Conservation (phyloP, 139 green algal genomes). For the Haematococcus sp. region DNA sequence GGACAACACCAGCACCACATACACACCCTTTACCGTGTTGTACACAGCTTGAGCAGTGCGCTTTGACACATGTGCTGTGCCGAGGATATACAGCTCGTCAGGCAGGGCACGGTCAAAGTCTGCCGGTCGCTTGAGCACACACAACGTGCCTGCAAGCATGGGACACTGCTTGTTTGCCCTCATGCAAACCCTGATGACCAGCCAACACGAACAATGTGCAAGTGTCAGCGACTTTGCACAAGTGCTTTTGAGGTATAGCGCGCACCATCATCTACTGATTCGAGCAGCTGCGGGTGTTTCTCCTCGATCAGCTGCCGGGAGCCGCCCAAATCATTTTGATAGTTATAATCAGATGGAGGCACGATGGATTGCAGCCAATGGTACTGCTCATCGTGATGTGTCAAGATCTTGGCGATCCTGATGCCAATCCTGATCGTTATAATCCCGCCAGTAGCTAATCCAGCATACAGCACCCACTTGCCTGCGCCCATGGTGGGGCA, state of each 20-base stretch:
- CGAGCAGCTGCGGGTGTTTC: background rate
- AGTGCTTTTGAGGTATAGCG: background rate
- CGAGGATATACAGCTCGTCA: slow-evolving; percentile 5
- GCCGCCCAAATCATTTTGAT: background rate
- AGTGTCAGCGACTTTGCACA: background rate
- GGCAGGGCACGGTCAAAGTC: slow-evolving; percentile 8
- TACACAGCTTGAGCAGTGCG: background rate
- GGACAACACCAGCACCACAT: no score
- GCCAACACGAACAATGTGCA: background rate
- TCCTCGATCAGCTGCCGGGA: background rate
- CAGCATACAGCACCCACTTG: no score
- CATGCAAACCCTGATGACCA: background rate
- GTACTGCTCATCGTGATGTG: no score
- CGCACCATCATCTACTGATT: background rate
- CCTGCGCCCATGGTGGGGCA: no score
- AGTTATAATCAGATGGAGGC: background rate
- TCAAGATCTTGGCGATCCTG: no score
- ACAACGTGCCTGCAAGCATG: background rate
- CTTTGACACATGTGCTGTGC: slow-evolving; percentile 2
- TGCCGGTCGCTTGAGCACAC: background rate
- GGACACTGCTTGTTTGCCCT: background rate
- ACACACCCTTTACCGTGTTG: background rate
- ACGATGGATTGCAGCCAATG: background rate
- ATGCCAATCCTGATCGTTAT: no score
- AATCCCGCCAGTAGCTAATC: no score